These are phyloP conservation scores for Zalerion maritima DNA, from an alignment of 495 filamentous ascomycete genomes.

Conservation along the genomic window DNA sequence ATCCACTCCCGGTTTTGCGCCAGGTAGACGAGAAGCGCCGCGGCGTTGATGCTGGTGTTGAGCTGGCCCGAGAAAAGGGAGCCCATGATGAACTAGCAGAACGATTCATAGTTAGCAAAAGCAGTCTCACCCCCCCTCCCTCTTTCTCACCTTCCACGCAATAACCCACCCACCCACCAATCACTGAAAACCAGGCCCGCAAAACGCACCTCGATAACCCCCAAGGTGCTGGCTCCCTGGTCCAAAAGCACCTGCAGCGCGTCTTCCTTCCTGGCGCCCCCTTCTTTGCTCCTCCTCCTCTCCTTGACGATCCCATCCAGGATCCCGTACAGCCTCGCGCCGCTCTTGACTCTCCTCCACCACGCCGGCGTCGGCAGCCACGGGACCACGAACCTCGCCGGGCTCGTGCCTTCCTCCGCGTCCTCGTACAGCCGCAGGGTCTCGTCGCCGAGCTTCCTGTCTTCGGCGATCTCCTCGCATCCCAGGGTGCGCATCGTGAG, in stretches of 20 bases:
- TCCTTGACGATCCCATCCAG: constrained; percentile 18
- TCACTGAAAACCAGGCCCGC: neutral
- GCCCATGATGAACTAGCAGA: constrained; percentile 18
- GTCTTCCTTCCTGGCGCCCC: constrained; percentile 19
- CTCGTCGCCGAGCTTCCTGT: constrained; percentile 10
- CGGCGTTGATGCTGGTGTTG: constrained; percentile 23
- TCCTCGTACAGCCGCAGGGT: constrained; percentile 13
- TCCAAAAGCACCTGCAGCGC: constrained; percentile 22
- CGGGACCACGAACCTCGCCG: constrained; percentile 16
- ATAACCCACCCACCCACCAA: too few relatives aligned
- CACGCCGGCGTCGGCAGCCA: constrained; percentile 11
- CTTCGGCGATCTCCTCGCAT: constrained; percentile 22
- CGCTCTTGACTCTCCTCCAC: constrained; percentile 13
- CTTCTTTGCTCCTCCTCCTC: constrained; percentile 12
- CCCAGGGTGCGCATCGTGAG: constrained; percentile 12
- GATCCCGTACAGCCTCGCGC: constrained; percentile 17
- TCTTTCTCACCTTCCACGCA: too few relatives aligned
- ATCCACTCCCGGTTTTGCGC: constrained; percentile 18
- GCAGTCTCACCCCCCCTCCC: too few relatives aligned
- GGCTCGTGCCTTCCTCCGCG: constrained; percentile 12
- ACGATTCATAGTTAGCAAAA: too few relatives aligned
- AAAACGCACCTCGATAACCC: constrained; percentile 11
- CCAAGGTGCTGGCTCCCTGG: constrained; percentile 14
- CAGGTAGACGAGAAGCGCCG: constrained; percentile 16
- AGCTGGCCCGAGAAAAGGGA: constrained; percentile 7